Base-by-base conservation (phyloP, 345 rosid species). In the Populus ilicifolia region DNA sequence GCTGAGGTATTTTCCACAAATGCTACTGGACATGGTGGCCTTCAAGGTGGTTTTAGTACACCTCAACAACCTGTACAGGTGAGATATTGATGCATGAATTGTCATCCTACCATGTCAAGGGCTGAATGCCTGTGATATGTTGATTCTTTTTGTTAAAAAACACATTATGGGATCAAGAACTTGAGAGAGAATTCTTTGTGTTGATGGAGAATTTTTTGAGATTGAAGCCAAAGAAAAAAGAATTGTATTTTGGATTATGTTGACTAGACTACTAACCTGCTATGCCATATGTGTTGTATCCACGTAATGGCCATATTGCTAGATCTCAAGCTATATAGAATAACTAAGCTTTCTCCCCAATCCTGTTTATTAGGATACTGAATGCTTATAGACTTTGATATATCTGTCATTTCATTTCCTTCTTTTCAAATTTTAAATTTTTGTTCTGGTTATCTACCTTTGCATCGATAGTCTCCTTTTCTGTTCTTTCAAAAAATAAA, bases 1-100 rank as follows among this genome's bases (percentile, higher is more conserved):
- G 97, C 94, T 35, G 99, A 92, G 71, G 97, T 94, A 66, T 92
- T 94, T 83, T 83, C 97, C 71, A 25, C 83, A 39, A 90, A 83
- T 33, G 62, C 79, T 79, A 44, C 86, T 52, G 56, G 77, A 63
- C 70, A 81, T 71, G 72, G 74, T 77, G 80, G 74, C 72, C 61
- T 83, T 90, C 82, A 86, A 62, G 84, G 88, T 75, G 79, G 82
- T 38, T 20, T 72, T 14, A 79, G 73, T 85, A 52, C 76, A 72
- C 73, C 87, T 64, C 92, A 84, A 74, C 91, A 85, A 73, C 84
- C 89, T 73, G 78, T 80, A 48, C 94, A 92, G 90, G 99, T 96
- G 75, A 81, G 82, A 67, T 67, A 69, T 71, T 77, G 54, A 63
- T 72, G 71, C 36, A 25, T 72, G 63, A 5, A 43, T 36, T 69